Evolutionary conservation across 2,329 filamentous ascomycete species (phyloP), one percentile per base, ranked within the genome.

Genomic region (Colletotrichum sp.): DNA sequence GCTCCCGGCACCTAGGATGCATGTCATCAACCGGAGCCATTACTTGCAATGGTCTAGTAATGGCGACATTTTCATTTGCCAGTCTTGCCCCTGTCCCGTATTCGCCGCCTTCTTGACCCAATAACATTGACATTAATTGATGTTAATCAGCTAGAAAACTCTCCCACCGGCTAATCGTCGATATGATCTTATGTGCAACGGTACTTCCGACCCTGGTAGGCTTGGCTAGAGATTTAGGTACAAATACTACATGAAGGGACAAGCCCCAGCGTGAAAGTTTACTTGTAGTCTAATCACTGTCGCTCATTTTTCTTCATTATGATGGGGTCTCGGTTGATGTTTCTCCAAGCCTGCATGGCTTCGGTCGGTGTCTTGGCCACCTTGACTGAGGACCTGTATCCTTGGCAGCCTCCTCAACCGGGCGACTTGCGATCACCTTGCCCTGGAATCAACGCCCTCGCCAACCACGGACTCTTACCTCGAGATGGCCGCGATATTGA

Each of bases 361-460:
- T 36, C 59, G 9, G 43, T 18, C 21, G 10, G 59, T 30, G 59
- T 26, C 14, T 12, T 48, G 5, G 69, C 59, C 13, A 56, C 64
- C 32, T 30, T 71, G 38, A 56, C 69, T 10, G 69, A 71, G 16
- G 59, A 71, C 9, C 14, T 56, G 32, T 71, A 65, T n/a, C 59
- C 68, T 3, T 65, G 59, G 69, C 30, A 65, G 32, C 43, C 69
- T 21, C 59, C 69, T 6, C 28, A 48, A 6, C 43, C 43, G n/a
- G 59, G 59, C 14, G 59, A 71, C 16, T 28, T 71, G 59, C 73
- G 78, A 18, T 72, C 75, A n/a, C 78, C 78, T 14, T 79, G 78
- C 58, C 78, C 77, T 4, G 78, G 79, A 66, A 58, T 79, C 13
- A 79, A 79, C 65, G 76, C 78, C 4, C 73, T 79, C 3, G 78